Evolutionary conservation across 169 alveolate genomes (phyloP), one percentile per base, ranked within the genome.

Genomic region (Eimeria acervulina): DNA sequence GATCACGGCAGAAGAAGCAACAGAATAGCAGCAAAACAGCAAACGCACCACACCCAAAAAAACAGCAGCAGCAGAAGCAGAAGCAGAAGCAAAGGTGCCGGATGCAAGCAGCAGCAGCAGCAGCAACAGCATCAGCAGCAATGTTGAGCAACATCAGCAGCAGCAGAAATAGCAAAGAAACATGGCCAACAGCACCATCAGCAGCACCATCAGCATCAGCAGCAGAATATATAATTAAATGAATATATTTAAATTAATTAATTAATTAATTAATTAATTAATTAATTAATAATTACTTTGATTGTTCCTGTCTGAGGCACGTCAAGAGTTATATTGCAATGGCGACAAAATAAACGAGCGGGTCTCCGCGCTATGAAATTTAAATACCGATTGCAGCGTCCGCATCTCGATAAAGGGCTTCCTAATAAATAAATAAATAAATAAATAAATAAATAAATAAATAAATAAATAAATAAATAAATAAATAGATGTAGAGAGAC

Each of bases 241-340:
- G 68, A 23, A 55, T n/a, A n/a, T n/a, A n/a, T n/a, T n/a, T n/a
- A n/a, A n/a, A n/a, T n/a, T n/a, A n/a, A n/a, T n/a, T n/a, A n/a
- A n/a, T n/a, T n/a, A n/a, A n/a, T n/a, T n/a, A n/a, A n/a, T n/a
- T n/a, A n/a, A n/a, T n/a, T n/a, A n/a, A n/a, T n/a, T n/a, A 55
- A 55, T 15, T 13, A 13, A 21, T 55, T 55, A 21, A 55, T 13
- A 80, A 55, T 17, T 26, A 81, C 95, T 72, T 96, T 97, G 78
- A 98, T 96, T 23, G 98, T 84, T 4, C 98, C 98, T 40, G 97
- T 97, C 72, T 89, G 97, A 21, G 99, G 99, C 52, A 98, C 94
- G 68, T 83, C 94, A 47, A 97, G 96, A 84, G 97, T 97, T 21
- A 66, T 91, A 91, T 97, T 96, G 95, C 99, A 98, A 40, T 95